Conservation (phyloP, 2,329 filamentous ascomycete species). For the Alternaria sp. region DNA sequence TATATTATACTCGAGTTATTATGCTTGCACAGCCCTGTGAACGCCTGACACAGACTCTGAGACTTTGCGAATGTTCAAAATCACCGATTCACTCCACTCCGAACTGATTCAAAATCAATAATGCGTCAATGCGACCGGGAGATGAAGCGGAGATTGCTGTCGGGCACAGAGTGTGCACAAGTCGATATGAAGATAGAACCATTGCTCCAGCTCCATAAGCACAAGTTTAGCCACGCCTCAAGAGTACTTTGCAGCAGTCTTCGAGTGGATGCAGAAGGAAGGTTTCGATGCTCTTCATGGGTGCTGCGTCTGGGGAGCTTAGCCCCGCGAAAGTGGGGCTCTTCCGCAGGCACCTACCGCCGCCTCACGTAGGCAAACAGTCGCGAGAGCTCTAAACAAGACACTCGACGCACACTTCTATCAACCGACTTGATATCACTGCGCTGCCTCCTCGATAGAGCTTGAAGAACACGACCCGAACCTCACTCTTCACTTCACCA, state of each 20-base stretch:
- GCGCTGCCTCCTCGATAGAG: background rate
- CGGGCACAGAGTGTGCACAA: background rate
- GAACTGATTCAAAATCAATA: constrained; percentile 1
- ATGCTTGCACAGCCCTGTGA: background rate
- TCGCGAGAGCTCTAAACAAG: constrained; percentile 12
- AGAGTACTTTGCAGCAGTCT: background rate
- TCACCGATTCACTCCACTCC: background rate
- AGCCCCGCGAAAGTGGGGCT: constrained; percentile 19
- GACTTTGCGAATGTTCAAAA: background rate
- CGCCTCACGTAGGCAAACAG: constrained; percentile 23
- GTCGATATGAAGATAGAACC: background rate
- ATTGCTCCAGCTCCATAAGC: background rate
- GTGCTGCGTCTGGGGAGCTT: constrained; percentile 10
- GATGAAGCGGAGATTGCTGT: constrained; percentile 1
- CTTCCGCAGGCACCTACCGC: constrained; percentile 29
- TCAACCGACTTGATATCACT: background rate
- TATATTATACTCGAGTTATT: background rate
- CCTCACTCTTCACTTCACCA: background rate
- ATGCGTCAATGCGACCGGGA: background rate
- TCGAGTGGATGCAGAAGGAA: background rate
- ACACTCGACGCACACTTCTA: background rate
- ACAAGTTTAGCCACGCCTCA: background rate
- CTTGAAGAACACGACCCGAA: background rate
- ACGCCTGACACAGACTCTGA: background rate
- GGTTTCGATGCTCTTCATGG: constrained; percentile 2